Percentiles rank a stretch among this genome's conserved stretches.
Evolutionary conservation across 768 basidiomycete species (phyloP).

Genomic region (Tylopilus cervinicoccineus): DNA sequence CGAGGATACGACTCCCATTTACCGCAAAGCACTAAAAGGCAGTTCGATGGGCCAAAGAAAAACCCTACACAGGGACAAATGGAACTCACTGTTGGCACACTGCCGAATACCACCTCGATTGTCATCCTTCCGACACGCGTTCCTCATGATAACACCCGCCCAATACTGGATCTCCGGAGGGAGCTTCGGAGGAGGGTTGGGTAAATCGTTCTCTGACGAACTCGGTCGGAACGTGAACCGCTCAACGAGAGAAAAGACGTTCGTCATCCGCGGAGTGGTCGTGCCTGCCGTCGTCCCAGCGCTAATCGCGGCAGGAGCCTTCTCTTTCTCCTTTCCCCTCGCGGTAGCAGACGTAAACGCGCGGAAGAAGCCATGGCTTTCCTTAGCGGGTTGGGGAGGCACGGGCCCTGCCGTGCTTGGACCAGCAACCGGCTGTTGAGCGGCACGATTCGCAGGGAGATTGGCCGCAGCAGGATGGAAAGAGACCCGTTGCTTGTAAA

Average conservation of each 20-base stretch:
- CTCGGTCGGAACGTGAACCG: conserved; percentile 94
- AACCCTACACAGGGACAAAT: not conserved
- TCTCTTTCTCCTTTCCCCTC: conserved; percentile 49
- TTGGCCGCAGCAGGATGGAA: conserved; percentile 72
- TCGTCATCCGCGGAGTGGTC: conserved; percentile 53
- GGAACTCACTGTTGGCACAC: conserved; percentile 86
- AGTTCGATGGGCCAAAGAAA: not conserved
- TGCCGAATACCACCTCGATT: conserved; percentile 89
- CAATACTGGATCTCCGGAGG: conserved; percentile 96
- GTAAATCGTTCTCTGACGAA: conserved; percentile 69
- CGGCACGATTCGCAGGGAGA: conserved; percentile 30
- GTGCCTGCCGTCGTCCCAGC: conserved; percentile 8
- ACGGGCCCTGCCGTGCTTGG: conserved; percentile 23
- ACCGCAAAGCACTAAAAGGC: conserved; percentile 78
- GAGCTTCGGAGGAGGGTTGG: conserved; percentile 64
- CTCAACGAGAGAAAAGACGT: conserved; percentile 95
- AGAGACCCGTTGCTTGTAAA: conserved; percentile 83
- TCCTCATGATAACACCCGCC: conserved; percentile 99
- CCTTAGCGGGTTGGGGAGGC: conserved; percentile 25
- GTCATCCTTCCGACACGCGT: conserved; percentile 98
- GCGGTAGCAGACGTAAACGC: conserved; percentile 40
- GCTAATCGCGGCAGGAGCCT: conserved; percentile 19
- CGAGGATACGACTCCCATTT: conserved; percentile 90
- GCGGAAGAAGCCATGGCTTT: conserved; percentile 42
- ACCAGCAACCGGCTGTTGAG: conserved; percentile 22